These are phyloP conservation scores for Pulveroboletus sp. DNA, from an alignment of 768 basidiomycete species.

Conservation along the genomic window DNA sequence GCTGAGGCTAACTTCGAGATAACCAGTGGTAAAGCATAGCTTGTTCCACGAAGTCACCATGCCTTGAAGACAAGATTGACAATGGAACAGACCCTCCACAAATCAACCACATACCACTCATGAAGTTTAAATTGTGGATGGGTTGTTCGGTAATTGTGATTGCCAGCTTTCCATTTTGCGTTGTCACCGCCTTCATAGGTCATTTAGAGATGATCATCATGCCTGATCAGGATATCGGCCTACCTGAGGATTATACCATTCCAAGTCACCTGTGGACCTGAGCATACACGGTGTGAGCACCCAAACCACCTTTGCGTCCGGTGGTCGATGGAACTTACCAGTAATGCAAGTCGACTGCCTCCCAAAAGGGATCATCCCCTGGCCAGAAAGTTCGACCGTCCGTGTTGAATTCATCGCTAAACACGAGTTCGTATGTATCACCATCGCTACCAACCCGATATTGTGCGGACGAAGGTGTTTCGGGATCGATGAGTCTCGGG, in stretches of 20 bases:
- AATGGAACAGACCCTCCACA: background rate
- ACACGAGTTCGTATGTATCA: constrained; percentile 73
- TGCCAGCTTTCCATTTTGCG: constrained; percentile 69
- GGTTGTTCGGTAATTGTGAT: constrained; percentile 70
- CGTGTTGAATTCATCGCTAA: constrained; percentile 81
- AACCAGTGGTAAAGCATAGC: constrained; percentile 90
- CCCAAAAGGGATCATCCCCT: constrained; percentile 83
- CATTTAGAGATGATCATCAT: background rate
- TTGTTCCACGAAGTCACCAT: constrained; percentile 91
- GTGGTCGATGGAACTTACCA: constrained; percentile 40
- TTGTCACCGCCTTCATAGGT: constrained; percentile 54
- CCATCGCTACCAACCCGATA: constrained; percentile 72
- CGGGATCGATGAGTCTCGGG: constrained; percentile 67
- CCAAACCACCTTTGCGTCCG: background rate
- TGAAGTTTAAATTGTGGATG: constrained; percentile 79
- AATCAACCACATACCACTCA: constrained; percentile 51
- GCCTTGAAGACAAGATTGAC: constrained; percentile 31
- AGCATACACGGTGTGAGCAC: constrained; percentile 7
- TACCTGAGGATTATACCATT: constrained; percentile 80
- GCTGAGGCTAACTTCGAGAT: constrained; percentile 79
- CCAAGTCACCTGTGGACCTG: constrained; percentile 66
- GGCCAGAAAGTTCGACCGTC: constrained; percentile 71
- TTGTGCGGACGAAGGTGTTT: constrained; percentile 58
- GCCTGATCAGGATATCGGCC: constrained; percentile 15
- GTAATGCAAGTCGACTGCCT: constrained; percentile 83